A percentile compares a stretch with the other conserved stretches of the same genome.
These are phyloP conservation scores for Aphanomyces stellatus DNA, from an alignment of 352 stramenopile species.

Conservation along the genomic window DNA sequence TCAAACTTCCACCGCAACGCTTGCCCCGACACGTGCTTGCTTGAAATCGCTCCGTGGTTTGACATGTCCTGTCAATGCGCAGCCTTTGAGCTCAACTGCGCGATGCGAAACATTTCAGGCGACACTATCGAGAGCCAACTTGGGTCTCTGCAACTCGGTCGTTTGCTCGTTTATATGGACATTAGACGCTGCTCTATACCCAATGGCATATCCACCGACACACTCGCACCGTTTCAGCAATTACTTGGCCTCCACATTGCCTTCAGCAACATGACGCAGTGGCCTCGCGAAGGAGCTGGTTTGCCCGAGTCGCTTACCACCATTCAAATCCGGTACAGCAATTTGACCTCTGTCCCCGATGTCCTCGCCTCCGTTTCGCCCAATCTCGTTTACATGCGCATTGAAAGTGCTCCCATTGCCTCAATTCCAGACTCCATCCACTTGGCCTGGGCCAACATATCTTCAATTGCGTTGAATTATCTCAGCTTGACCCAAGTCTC, in stretches of 20 bases:
- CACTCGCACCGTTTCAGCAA: not conserved
- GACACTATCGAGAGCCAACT: not conserved
- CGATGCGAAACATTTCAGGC: not conserved
- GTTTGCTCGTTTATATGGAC: not conserved
- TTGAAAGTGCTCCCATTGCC: not conserved
- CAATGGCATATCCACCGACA: not conserved
- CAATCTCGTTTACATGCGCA: not conserved
- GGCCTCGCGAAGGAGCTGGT: not conserved
- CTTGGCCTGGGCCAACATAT: too few relatives aligned
- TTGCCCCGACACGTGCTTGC: not conserved
- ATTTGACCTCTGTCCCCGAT: not conserved
- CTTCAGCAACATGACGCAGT: conserved; percentile 2
- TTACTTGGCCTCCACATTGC: not conserved
- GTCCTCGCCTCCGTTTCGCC: not conserved
- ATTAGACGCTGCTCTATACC: not conserved
- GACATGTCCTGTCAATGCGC: not conserved
- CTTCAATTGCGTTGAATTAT: too few relatives aligned
- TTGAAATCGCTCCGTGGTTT: conserved; percentile 4
- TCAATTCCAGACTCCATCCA: too few relatives aligned
- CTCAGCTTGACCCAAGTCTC: too few relatives aligned
- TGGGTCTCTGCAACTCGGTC: not conserved
- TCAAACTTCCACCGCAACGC: not conserved
- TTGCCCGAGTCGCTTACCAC: not conserved
- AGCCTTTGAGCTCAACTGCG: conserved; percentile 4
- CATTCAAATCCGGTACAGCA: not conserved